Percentiles rank a stretch among this genome's conserved stretches.
Conservation (phyloP, 176 grass and related monocot species). For the Bromus sterilis region DNA sequence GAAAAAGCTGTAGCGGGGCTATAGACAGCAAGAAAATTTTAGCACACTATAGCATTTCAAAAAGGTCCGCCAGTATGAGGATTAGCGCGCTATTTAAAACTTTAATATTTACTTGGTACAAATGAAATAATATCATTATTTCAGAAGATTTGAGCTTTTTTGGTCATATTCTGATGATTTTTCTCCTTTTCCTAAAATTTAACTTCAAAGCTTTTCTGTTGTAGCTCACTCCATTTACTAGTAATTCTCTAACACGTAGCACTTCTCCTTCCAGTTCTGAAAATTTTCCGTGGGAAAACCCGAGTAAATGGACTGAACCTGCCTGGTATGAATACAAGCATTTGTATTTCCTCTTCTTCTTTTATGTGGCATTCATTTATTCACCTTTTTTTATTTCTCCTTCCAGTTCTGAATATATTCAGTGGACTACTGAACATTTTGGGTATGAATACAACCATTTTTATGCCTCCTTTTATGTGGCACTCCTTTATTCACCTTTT, state of each 20-base stretch:
- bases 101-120: background rate
- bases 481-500: background rate
- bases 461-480: background rate
- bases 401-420: slow-evolving; percentile 30
- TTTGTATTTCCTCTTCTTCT: background rate
- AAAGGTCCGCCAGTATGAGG: no score
- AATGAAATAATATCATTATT: background rate
- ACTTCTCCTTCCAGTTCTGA: slow-evolving; percentile 41
- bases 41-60: no score
- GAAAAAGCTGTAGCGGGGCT: no score
- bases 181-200: background rate
- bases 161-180: background rate
- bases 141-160: background rate
- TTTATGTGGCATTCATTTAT: background rate
- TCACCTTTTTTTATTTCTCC: background rate
- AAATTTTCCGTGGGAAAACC: background rate
- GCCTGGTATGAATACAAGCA: slow-evolving; percentile 36
- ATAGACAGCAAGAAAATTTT: no score
- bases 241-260: background rate
- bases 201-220: background rate
- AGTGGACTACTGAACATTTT: slow-evolving; percentile 23
- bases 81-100: no score
- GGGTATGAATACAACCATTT: slow-evolving; percentile 32
- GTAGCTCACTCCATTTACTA: background rate
- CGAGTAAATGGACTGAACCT: slow-evolving; percentile 18